These are phyloP conservation scores for Sedum album DNA, from an alignment of 164 flowering plant species.

Conservation along the genomic window DNA sequence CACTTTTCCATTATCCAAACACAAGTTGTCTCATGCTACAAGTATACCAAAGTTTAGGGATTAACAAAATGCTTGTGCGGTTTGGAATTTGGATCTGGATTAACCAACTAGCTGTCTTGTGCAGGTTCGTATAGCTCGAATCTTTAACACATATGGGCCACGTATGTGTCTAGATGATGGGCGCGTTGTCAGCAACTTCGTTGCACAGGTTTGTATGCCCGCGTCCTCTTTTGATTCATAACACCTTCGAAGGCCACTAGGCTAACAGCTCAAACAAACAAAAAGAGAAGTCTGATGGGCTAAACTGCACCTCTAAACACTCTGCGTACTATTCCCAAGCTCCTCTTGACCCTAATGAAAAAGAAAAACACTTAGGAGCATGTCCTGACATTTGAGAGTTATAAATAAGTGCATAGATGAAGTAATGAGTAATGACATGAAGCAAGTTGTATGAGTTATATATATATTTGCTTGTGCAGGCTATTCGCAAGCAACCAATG, in stretches of 20 bases:
- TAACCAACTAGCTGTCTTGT: slow-evolving; percentile 14
- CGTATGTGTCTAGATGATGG: slow-evolving; percentile 97
- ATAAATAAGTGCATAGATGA: not conserved
- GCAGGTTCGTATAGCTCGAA: slow-evolving; percentile 92
- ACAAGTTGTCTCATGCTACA: not conserved
- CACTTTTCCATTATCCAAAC: not conserved
- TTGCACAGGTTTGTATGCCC: slow-evolving; percentile 64
- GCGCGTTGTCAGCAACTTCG: slow-evolving; percentile 93
- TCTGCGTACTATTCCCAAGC: no score
- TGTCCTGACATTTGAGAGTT: no score
- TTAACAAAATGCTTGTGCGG: not conserved
- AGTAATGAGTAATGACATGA: not conserved
- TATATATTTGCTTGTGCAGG: slow-evolving; percentile 27
- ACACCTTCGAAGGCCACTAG: no score
- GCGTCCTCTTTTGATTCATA: no score
- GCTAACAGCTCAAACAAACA: no score
- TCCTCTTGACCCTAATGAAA: no score
- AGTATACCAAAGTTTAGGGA: not conserved
- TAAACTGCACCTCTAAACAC: no score
- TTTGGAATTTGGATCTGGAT: not conserved
- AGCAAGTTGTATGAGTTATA: not conserved
- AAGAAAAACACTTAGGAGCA: no score
- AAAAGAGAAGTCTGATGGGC: no score
- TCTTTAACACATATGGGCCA: slow-evolving; percentile 92
- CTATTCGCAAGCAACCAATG: slow-evolving; percentile 76